Conservation (phyloP, 352 stramenopile species). For the Plasmopara muralis region DNA sequence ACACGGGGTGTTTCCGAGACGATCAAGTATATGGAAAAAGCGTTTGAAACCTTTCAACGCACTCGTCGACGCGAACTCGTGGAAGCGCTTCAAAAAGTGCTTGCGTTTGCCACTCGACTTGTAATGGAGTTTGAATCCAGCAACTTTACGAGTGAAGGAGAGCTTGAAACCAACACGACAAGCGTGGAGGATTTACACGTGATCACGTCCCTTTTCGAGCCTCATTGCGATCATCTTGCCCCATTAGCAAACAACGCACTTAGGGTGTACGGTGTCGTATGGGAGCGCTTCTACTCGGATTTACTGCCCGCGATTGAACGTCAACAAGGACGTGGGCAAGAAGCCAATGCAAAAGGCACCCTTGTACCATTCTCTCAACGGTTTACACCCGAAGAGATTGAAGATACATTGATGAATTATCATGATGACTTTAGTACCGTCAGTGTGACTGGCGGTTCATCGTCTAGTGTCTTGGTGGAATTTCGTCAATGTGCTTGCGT, state of each 20-base stretch:
- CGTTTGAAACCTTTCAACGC: constrained; percentile 38
- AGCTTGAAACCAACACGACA: neutral
- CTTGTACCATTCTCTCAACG: constrained; percentile 10
- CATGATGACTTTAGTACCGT: constrained; percentile 49
- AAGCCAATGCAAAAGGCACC: neutral
- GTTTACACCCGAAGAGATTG: constrained; percentile 40
- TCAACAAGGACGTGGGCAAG: constrained; percentile 6
- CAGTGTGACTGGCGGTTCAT: constrained; percentile 13
- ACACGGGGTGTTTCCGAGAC: constrained; percentile 38
- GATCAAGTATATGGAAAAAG: constrained; percentile 49
- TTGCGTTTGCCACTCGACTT: constrained; percentile 29
- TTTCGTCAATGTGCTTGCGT: constrained; percentile 53
- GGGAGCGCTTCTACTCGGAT: constrained; percentile 42
- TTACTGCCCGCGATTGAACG: constrained; percentile 39
- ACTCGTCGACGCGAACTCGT: constrained; percentile 39
- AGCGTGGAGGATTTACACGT: constrained; percentile 15
- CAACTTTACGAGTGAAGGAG: neutral
- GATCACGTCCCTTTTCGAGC: constrained; percentile 42
- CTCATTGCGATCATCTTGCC: constrained; percentile 33
- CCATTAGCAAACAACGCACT: constrained; percentile 26
- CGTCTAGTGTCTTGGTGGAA: constrained; percentile 11
- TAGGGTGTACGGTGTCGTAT: constrained; percentile 50
- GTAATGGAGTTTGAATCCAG: neutral
- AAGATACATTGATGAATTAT: constrained; percentile 50
- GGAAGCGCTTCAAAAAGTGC: constrained; percentile 36